Evolutionary conservation across 139 green algal species (phyloP), one percentile per base, ranked within the genome.

Genomic region (Picochlorum sp.): DNA sequence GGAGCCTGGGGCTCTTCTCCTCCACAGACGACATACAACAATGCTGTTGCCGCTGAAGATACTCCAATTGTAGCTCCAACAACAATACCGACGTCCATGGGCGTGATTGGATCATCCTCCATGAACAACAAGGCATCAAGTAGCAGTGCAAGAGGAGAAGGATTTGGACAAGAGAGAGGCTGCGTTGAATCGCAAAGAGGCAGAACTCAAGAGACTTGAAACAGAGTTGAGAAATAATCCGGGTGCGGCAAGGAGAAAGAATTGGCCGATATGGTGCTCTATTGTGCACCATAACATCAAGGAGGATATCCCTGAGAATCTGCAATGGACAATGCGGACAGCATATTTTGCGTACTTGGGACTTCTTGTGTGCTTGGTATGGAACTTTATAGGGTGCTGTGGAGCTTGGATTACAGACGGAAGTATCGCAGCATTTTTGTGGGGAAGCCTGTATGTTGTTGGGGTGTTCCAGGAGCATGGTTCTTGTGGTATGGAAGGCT

Each of bases 251-350:
- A 70, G 62, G 26, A 70, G 79, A 56, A 82, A 82, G 34, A 86
- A 86, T 66, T 86, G 80, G 80, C 80, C 80, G 14, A 55, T n/a
- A 9, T 81, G 70, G 61, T 86, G 70, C 66, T 66, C 77, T 14
- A 56, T 80, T 56, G 32, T 72, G 26, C 63, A 81, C 57, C 78
- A 83, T 68, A 79, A 86, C 68, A 86, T 86, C 28, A 32, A 49
- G n/a, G 71, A 57, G 28, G 75, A 85, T 44, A 49, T 85, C 8
- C 79, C 75, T 4, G 68, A 67, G 10, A 52, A 45, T 7, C n/a
- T 52, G 10, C 76, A 79, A 58, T 16, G 62, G 7, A 69, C 55
- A 13, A 77, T 85, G n/a, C 58, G 68, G 26, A 45, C 55, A 14
- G 65, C 32, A 15, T 85, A 85, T 65, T 83, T 62, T 56, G 64